A percentile compares a stretch with the other conserved stretches of the same genome.
These are phyloP conservation scores for Strobilomyces dryophilus DNA, from an alignment of 768 basidiomycete species.

Conservation along the genomic window DNA sequence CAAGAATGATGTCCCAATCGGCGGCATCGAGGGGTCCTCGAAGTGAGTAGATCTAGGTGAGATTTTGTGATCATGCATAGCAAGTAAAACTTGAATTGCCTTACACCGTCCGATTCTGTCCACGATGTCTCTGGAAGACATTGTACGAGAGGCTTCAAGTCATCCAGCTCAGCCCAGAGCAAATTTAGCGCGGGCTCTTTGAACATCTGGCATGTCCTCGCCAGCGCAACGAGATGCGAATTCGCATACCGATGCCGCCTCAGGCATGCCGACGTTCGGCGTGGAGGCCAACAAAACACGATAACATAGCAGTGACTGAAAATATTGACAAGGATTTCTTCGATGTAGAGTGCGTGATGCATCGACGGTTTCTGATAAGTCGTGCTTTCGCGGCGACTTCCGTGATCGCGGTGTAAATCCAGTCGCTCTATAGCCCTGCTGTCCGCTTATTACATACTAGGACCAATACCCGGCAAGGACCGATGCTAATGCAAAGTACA, in stretches of 20 bases:
- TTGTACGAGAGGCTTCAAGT: slow-evolving; percentile 10
- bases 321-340: background rate
- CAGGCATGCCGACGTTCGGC: no score
- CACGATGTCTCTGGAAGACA: slow-evolving; percentile 3
- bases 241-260: background rate
- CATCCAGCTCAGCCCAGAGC: background rate
- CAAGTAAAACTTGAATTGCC: background rate
- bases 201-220: background rate
- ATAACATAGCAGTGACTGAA: background rate
- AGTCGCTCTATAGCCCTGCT: no score
- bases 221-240: background rate
- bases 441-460: no score
- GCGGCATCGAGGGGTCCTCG: background rate
- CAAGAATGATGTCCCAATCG: slow-evolving; percentile 6
- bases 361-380: no score
- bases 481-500: no score
- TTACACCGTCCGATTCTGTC: slow-evolving; percentile 1
- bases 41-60: slow-evolving; percentile 1
- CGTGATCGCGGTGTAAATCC: no score
- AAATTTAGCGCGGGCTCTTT: background rate
- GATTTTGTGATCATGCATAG: background rate
- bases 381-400: no score
- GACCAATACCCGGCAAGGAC: no score
- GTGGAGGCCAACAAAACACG: background rate
- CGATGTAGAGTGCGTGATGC: background rate